Conservation (phyloP, 2,329 filamentous ascomycete species). For the Trichoderma simmonsii region DNA sequence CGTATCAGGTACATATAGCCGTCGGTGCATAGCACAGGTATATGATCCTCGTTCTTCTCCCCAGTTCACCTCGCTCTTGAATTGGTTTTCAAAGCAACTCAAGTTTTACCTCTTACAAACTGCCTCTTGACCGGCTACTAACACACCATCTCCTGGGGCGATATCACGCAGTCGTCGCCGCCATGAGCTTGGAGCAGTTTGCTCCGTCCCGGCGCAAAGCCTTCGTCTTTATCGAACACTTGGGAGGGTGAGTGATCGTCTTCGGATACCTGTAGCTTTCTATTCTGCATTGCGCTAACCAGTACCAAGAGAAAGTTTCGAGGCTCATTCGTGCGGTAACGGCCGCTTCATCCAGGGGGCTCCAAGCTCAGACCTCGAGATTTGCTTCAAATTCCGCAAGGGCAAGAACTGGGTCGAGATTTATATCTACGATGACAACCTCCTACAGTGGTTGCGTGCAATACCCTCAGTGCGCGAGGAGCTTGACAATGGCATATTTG, state of each 20-base stretch:
- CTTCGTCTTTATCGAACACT: background rate
- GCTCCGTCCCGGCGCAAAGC: background rate
- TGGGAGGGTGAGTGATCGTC: background rate
- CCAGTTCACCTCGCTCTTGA: background rate
- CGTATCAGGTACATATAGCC: background rate
- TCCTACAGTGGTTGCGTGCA: background rate
- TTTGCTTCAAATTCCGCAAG: background rate
- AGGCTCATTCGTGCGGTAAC: background rate
- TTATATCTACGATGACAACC: background rate
- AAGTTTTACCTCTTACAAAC: fast-evolving
- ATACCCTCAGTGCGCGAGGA: background rate
- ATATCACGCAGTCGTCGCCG: background rate
- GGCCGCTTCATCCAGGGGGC: background rate
- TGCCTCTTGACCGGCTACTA: background rate
- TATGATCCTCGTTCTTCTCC: background rate
- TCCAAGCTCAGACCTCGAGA: background rate
- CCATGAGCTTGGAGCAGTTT: background rate
- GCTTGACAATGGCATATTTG: too few relatives aligned
- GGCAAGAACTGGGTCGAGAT: fast-evolving
- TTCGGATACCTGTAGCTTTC: background rate
- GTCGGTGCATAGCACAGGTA: background rate
- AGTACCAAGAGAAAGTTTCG: background rate
- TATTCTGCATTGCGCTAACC: background rate
- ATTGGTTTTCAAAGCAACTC: fast-evolving
- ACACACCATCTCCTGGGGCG: background rate